Base-by-base conservation (phyloP, 208 protist genomes). In the Herpetomonas tarakana region DNA sequence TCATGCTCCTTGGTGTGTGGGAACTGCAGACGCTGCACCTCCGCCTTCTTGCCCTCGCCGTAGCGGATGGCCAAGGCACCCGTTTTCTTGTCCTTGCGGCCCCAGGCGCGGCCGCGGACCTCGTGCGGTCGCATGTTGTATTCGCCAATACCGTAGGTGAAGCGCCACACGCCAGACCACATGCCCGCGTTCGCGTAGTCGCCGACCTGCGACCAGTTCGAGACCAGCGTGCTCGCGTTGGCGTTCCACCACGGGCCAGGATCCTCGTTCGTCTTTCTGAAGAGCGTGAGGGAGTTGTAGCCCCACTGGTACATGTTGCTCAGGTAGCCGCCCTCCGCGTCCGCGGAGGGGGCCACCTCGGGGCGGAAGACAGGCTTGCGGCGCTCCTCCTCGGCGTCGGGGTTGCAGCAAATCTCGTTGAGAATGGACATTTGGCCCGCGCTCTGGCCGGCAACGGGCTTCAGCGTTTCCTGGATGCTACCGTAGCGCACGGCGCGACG, bases 101-200 rank as follows among this genome's bases (percentile, higher is more conserved):
- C 88, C 83, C 85, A 94, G 39, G 88, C 79, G 21, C 86, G 76
- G 49, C 83, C 85, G 14, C 85, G 79, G 0, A 78, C 58, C 58
- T 91, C 76, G 67, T 78, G 81, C 0, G 88, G 88, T n/a, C 88
- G 79, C 59, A 94, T 47, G 62, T 94, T 94, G 74, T 92, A 91
- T 74, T 91, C 81, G 16, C 88, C 88, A 22, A 86, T 75, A 44
- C 88, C 88, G 66, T 94, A 92, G 28, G 88, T 94, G 69, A 88
- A 92, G 51, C 88, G 85, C 83, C 86, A 92, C 27, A 94, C 86
- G 44, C 83, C 83, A 2, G 83, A 92, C 88, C 88, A 94, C 86
- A 94, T 91, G 24, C 85, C 86, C 3, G 86, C 88, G 60, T 88
- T 91, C 41, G 84, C 88, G 67, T 90, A 88, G 66, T 94, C 85